Percentiles rank a stretch among this genome's conserved stretches.
These are phyloP conservation scores for Phytopythium delawarense DNA, from an alignment of 352 stramenopile genomes.

Conservation along the genomic window DNA sequence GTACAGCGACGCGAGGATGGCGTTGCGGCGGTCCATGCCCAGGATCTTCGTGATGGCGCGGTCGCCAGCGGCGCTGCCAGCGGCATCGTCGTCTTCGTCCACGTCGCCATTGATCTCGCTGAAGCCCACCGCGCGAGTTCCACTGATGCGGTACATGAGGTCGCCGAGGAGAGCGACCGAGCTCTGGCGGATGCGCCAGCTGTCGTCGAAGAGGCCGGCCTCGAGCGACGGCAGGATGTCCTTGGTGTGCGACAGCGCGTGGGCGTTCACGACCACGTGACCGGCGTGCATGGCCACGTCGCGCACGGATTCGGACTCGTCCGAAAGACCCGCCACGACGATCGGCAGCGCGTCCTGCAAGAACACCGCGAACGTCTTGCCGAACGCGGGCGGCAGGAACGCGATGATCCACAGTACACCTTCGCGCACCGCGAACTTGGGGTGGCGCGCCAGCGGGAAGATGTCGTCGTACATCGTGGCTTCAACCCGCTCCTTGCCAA, in stretches of 20 bases:
- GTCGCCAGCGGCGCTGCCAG: conserved; percentile 76
- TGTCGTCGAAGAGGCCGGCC: conserved; percentile 95
- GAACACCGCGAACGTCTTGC: conserved; percentile 91
- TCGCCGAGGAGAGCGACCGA: conserved; percentile 96
- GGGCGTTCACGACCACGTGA: conserved; percentile 96
- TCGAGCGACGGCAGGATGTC: conserved; percentile 97
- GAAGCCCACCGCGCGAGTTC: conserved; percentile 90
- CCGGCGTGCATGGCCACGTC: conserved; percentile 97
- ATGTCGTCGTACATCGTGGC: conserved; percentile 90
- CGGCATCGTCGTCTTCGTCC: conserved; percentile 85
- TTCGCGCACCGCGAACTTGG: conserved; percentile 94
- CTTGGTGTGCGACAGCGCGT: conserved; percentile 95
- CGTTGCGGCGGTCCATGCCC: conserved; percentile 92
- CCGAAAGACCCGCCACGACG: conserved; percentile 96
- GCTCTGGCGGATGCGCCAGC: conserved; percentile 98
- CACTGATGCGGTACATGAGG: conserved; percentile 97
- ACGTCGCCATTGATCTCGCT: conserved; percentile 53
- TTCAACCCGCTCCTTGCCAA: conserved; percentile 78
- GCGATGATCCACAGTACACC: conserved; percentile 99
- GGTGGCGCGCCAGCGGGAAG: conserved; percentile 92
- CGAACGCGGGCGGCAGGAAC: conserved; percentile 96
- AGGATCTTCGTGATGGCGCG: conserved; percentile 89
- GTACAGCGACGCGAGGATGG: conserved; percentile 97
- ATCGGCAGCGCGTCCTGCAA: conserved; percentile 95
- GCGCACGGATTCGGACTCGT: conserved; percentile 97